A percentile compares a stretch with the other conserved stretches of the same genome.
phyloP scores from a whole-genome alignment of 2,329 filamentous ascomycete genomes.

The Stylonectria norvegica region DNA sequence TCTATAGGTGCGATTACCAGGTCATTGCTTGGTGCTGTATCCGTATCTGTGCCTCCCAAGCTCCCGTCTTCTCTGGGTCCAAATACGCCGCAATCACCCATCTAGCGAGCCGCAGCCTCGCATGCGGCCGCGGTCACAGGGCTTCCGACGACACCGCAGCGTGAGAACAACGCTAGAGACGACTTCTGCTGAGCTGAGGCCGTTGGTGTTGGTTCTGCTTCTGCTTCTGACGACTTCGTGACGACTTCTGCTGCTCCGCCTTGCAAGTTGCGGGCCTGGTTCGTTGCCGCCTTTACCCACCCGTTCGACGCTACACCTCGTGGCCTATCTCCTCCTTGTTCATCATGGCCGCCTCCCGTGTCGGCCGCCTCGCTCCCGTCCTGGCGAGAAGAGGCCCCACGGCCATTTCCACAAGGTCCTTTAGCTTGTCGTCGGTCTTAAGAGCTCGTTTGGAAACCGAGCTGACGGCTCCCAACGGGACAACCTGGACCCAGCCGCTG shows the following conservation, averaged over 20 bases:
- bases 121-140: constrained; percentile 11
- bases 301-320: neutral
- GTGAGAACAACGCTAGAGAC: constrained; percentile 23
- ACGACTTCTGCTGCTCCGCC: too few relatives aligned
- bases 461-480: constrained; percentile 72
- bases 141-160: constrained; percentile 10
- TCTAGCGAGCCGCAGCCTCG: constrained; percentile 7
- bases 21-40: too few relatives aligned
- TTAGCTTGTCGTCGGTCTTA: neutral
- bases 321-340: neutral
- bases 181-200: neutral
- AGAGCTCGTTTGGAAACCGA: constrained; percentile 41
- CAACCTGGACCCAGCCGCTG: constrained; percentile 66
- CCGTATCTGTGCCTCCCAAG: neutral
- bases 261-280: too few relatives aligned
- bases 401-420: neutral
- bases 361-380: constrained; percentile 1
- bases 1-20: too few relatives aligned
- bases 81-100: constrained; percentile 9
- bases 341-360: neutral
- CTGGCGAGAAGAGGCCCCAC: neutral
- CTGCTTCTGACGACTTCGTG: neutral
- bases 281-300: neutral
- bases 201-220: neutral
- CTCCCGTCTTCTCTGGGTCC: neutral